A percentile compares a stretch with the other conserved stretches of the same genome.
phyloP scores from a whole-genome alignment of 768 basidiomycete genomes.

The Termitomyces bulborhizus region DNA sequence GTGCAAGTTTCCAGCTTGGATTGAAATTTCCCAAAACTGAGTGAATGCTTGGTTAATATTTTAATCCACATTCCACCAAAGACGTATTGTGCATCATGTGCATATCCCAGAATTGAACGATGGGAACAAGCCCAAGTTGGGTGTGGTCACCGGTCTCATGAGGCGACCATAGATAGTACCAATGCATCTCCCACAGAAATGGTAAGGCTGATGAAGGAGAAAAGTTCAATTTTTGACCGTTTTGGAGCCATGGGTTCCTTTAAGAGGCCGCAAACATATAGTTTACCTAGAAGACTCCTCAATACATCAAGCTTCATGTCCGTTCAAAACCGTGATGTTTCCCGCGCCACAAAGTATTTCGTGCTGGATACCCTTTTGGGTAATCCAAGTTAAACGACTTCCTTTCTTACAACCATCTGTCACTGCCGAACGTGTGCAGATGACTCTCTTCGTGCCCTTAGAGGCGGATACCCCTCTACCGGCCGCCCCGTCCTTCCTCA shows the following conservation, averaged over 20 bases:
- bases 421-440: slow-evolving; percentile 19
- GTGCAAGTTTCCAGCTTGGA: no score
- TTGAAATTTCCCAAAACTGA: no score
- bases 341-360: slow-evolving; percentile 18
- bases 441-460: slow-evolving; percentile 66
- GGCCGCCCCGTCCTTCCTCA: slow-evolving; percentile 49
- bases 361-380: slow-evolving; percentile 9
- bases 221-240: not conserved
- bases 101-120: not conserved
- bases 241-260: no score
- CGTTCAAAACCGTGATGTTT: slow-evolving; percentile 7
- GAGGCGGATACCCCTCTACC: slow-evolving; percentile 41
- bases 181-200: not conserved
- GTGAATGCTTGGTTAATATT: no score
- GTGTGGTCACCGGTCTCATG: not conserved
- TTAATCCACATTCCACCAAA: no score
- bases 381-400: slow-evolving; percentile 6
- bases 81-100: no score
- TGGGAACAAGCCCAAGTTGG: not conserved
- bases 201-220: not conserved
- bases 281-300: no score
- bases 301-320: not conserved
- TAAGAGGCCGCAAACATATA: not conserved
- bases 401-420: slow-evolving; percentile 13
- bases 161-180: no score